These are phyloP conservation scores for Hamamelis virginiana DNA, from an alignment of 164 flowering plant genomes.

Conservation along the genomic window DNA sequence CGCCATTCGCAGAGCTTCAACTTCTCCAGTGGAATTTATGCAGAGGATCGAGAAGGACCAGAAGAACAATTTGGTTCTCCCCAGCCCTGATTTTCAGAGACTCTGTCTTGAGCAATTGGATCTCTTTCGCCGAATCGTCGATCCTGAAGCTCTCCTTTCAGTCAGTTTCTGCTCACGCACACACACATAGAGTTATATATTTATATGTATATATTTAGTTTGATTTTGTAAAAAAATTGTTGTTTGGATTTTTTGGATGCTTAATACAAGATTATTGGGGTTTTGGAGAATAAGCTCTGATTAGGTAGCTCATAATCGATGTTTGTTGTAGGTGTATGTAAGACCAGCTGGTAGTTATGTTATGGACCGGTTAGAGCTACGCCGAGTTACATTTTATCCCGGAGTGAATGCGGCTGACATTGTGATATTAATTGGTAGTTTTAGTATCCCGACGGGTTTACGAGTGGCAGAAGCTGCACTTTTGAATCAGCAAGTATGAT, in stretches of 20 bases:
- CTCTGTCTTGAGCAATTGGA: conserved; percentile 80
- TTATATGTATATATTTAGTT: conserved; percentile 57
- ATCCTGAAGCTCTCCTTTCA: conserved; percentile 63
- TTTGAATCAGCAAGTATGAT: conserved; percentile 60
- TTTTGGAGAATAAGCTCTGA: too few relatives aligned
- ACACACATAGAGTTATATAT: background rate
- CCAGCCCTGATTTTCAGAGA: conserved; percentile 73
- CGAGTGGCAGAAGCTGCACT: conserved; percentile 85
- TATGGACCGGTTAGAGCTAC: conserved; percentile 83
- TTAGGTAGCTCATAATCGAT: background rate
- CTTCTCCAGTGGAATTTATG: conserved; percentile 66
- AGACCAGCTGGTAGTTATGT: conserved; percentile 96
- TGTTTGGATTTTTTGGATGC: too few relatives aligned
- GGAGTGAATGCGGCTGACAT: conserved; percentile 44
- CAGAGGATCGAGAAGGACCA: conserved; percentile 50
- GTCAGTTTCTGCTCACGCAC: conserved; percentile 31
- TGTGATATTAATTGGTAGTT: conserved; percentile 68
- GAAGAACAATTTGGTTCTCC: conserved; percentile 49
- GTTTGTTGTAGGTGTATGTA: conserved; percentile 70
- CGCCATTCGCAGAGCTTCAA: conserved; percentile 59
- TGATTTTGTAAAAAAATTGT: background rate
- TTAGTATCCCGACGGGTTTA: conserved; percentile 71
- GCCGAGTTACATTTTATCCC: conserved; percentile 62
- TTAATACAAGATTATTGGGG: too few relatives aligned
- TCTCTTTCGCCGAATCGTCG: conserved; percentile 69